A percentile compares a stretch with the other conserved stretches of the same genome.
Evolutionary conservation across 352 stramenopile species (phyloP).

Genomic region (Pythium sukuiense): DNA sequence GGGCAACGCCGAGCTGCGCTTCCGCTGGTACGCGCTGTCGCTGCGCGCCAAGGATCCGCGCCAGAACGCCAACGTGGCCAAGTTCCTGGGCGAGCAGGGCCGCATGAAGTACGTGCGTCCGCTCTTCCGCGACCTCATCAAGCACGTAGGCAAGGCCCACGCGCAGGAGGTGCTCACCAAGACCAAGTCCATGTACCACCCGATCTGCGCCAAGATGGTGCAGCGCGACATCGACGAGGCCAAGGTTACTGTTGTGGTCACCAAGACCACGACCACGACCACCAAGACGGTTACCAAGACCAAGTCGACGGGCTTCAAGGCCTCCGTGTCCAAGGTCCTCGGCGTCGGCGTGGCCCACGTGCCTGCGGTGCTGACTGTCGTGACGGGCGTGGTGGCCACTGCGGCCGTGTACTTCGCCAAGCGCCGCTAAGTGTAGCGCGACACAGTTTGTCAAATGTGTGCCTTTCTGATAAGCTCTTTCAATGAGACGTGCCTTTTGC

Average conservation of each 20-base stretch:
- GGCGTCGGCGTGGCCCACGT: neutral
- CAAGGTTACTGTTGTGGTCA: neutral
- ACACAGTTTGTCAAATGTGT: too few relatives aligned
- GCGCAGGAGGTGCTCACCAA: slow-evolving; percentile 38
- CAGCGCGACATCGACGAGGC: slow-evolving; percentile 30
- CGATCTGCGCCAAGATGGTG: slow-evolving; percentile 21
- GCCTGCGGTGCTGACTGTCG: neutral
- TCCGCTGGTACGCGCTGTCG: too few relatives aligned
- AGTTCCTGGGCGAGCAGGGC: too few relatives aligned
- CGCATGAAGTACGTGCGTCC: too few relatives aligned
- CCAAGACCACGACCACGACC: too few relatives aligned
- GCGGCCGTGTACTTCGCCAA: slow-evolving; percentile 1
- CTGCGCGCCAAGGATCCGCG: too few relatives aligned
- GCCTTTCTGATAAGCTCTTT: too few relatives aligned
- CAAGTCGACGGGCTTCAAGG: neutral
- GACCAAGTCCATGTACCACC: slow-evolving; percentile 36
- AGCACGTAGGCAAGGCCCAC: slow-evolving; percentile 32
- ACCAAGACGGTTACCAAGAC: neutral
- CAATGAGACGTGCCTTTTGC: too few relatives aligned
- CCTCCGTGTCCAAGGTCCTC: neutral
- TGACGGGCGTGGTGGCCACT: neutral
- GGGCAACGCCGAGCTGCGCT: too few relatives aligned
- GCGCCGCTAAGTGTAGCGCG: too few relatives aligned
- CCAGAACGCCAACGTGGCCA: too few relatives aligned
- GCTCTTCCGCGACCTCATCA: slow-evolving; percentile 62